Evolutionary conservation across 1,139 yeast genomes (phyloP), one percentile per base, ranked within the genome.

Genomic region (Spencermartinsiella ligniputridi): DNA sequence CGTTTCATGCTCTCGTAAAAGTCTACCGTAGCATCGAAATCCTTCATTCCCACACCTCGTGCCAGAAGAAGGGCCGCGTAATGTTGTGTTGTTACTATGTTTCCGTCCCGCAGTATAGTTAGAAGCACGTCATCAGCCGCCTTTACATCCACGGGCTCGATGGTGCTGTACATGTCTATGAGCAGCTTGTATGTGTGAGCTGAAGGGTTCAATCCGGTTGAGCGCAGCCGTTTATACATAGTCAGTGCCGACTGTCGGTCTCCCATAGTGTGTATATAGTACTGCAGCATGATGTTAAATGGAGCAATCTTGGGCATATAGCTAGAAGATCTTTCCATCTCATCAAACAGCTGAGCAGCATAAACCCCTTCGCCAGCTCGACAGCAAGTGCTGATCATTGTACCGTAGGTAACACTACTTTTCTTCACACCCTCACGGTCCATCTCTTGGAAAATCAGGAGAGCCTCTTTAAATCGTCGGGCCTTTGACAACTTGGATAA

Each of bases 321-420:
- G 24, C 50, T 48, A 5, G 62, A 55, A 15, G 60, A 55, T 1
- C 37, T 32, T 39, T 68, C 69, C 70, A 69, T 64, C 40, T 65
- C 69, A 15, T 53, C 55, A 34, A 70, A 65, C 24, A 68, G 49
- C 16, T 46, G 45, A 42, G 53, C 56, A 1, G 74, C 74, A 22
- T 46, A 47, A n/a, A 42, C 56, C 12, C 56, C 67, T 34, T 66
- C 63, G 11, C 66, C 70, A 11, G 67, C 64, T 2, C 69, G 59
- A 40, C 70, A 64, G 39, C 68, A 62, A 8, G 71, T 70, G 39
- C 62, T 58, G 42, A 70, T 66, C 62, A 70, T 62, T 12, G 69
- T 64, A 15, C 72, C 73, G 46, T 66, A 69, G 1, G 73, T 68
- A 21, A 66, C 60, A 27, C 60, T 58, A 16, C 55, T 55, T 45